phyloP scores from a whole-genome alignment of 2,329 filamentous ascomycete species.

The Zymoseptoria tritici region DNA sequence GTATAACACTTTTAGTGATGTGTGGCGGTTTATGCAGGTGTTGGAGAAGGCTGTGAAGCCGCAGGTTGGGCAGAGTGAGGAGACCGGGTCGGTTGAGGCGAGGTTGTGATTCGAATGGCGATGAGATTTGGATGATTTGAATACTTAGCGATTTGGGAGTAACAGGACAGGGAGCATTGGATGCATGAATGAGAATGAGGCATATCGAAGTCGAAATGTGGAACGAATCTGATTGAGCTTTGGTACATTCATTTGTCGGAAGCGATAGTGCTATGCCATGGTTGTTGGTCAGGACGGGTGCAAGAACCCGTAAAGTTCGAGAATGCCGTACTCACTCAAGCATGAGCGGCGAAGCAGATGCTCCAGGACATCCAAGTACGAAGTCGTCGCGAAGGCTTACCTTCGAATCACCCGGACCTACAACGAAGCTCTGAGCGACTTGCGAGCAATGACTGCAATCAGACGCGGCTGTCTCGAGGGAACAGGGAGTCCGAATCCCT shows the following conservation, averaged over 20 bases:
- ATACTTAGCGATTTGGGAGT: not conserved
- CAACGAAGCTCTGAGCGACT: no score
- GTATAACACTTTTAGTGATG: slow-evolving; percentile 74
- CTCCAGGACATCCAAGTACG: no score
- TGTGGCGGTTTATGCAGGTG: slow-evolving; percentile 52
- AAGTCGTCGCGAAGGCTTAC: no score
- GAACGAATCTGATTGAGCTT: not conserved
- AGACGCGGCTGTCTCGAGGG: not conserved
- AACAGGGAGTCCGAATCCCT: no score
- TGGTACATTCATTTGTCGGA: not conserved
- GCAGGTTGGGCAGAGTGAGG: not conserved
- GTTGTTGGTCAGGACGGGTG: not conserved
- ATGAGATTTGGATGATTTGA: not conserved
- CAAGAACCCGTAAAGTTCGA: no score
- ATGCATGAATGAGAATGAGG: not conserved
- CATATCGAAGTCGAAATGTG: not conserved
- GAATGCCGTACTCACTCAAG: no score
- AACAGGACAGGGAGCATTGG: not conserved
- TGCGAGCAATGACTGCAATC: no score
- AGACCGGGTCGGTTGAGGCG: slow-evolving; percentile 6
- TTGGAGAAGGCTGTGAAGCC: slow-evolving; percentile 40
- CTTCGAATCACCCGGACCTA: no score
- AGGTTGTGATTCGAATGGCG: slow-evolving; percentile 1
- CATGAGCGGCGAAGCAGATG: no score
- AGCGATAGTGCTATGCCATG: not conserved